A percentile compares a stretch with the other conserved stretches of the same genome.
Conservation (phyloP, 2,329 filamentous ascomycete genomes). For the Torrubiella hemipterigena region DNA sequence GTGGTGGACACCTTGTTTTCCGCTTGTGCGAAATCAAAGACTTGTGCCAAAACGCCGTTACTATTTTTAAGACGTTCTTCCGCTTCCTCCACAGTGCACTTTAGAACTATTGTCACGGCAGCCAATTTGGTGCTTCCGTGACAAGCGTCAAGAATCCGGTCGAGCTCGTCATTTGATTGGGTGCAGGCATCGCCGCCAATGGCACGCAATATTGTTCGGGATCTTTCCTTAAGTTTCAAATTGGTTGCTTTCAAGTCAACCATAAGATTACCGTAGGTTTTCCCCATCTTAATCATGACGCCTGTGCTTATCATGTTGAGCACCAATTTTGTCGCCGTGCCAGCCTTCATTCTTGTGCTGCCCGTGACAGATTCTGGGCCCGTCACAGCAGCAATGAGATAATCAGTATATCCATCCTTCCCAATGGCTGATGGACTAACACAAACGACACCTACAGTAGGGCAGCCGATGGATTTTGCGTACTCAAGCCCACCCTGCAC, state of each 20-base stretch:
- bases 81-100: constrained; percentile 9
- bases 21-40: constrained; percentile 9
- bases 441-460: constrained; percentile 26
- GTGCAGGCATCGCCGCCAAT: constrained; percentile 8
- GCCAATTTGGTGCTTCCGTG: constrained; percentile 7
- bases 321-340: constrained; percentile 30
- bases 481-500: constrained; percentile 19
- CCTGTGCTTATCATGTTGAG: constrained; percentile 28
- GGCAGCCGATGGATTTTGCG: constrained; percentile 19
- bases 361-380: constrained; percentile 31
- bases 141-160: constrained; percentile 8
- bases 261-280: constrained; percentile 29
- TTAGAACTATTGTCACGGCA: constrained; percentile 4
- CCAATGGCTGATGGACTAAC: constrained; percentile 18
- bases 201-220: constrained; percentile 12
- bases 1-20: not conserved
- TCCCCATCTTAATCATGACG: constrained; percentile 25
- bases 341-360: constrained; percentile 31
- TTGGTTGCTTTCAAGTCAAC: constrained; percentile 24
- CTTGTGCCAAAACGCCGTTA: constrained; percentile 8
- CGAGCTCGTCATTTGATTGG: constrained; percentile 10
- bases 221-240: constrained; percentile 17
- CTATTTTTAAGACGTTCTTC: constrained; percentile 7
- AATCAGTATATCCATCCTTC: constrained; percentile 11
- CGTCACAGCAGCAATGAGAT: constrained; percentile 23